Evolutionary conservation across 371 early-diverging fungal species (phyloP), one percentile per base, ranked within the genome.

Genomic region (Mortierella sp.): DNA sequence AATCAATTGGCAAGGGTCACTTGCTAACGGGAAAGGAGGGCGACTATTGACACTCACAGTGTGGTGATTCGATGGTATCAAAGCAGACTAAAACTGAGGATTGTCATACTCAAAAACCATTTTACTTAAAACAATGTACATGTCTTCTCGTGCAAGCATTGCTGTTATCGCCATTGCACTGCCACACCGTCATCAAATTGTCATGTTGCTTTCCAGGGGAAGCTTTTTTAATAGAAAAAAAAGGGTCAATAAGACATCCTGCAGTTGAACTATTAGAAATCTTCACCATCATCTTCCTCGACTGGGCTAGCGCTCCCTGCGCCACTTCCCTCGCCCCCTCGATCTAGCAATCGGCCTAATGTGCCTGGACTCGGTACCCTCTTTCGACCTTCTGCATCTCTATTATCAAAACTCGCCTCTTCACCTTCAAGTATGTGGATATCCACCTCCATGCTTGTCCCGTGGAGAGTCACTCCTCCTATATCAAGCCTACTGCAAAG

Each of bases 281-380:
- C 68, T 3, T 64, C 72, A 1, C 35, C 75, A 10, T 68, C 75
- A 22, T 68, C 70, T n/a, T 68, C 65, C 55, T 74, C 75, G 14
- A 45, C 61, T 47, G 75, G 75, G 20, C 75, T 74, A 28, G 65
- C 54, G 24, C 75, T 74, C 1, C 69, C 69, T 20, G 75, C 69
- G 20, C 69, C 75, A 68, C 75, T 74, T 16, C 64, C 69, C 26
- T 68, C 64, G 4, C 65, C 55, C 51, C 68, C 69, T 57, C 75
- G 32, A 47, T 74, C 32, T 40, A 74, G 26, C 11, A 64, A 58
- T 58, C 60, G 47, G 9, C 64, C 75, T 39, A 73, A 51, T 22
- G 51, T 57, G 9, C 75, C 59, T n/a, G 75, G 75, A 20, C 75
- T 74, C 3, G 69, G 55, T 26, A 55, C 20, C 35, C 75, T 60